Evolutionary conservation across 2,329 filamentous ascomycete species (phyloP), one percentile per base, ranked within the genome.

Genomic region (Cryphonectria radicalis): DNA sequence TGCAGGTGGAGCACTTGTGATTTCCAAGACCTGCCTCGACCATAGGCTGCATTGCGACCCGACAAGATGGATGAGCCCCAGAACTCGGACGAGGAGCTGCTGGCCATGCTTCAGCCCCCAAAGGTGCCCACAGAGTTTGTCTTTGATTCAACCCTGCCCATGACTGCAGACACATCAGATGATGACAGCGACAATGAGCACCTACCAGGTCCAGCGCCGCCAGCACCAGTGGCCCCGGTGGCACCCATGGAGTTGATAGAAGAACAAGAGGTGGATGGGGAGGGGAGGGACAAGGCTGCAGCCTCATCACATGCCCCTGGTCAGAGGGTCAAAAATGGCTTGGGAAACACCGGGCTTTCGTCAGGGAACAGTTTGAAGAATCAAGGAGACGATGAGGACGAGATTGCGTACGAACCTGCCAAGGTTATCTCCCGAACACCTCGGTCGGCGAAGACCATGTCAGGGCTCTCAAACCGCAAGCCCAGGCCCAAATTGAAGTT

Each of bases 101-200:
- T 71, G 28, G 67, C 72, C n/a, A 42, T 73, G n/a, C 72, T 73
- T 17, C 72, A 73, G 50, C 72, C 69, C 3, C 50, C 65, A n/a
- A 69, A 53, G 5, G 46, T 62, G 17, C 69, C 63, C 6, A 63
- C 71, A 0, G 59, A 69, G n/a, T 71, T 71, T 25, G 59, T 57
- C 10, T 71, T 71, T 50, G 69, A 73, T 42, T n/a, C 40, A 1
- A n/a, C 53, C 7, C 25, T 42, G 1, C 40, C 63, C 11, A 55
- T 66, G 22, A 50, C 17, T 60, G 57, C 40, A 25, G 69, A 71
- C 28, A 67, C 66, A 7, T 69, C 66, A 35, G 69, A 69, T 40
- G 71, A 69, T 6, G 67, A 73, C 40, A 68, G 50, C 67, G 50
- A 63, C 11, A 55, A 50, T 35, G n/a, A 35, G n/a, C 66, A 59